phyloP scores from a whole-genome alignment of 2,329 filamentous ascomycete genomes.

The Didymella exigua region DNA sequence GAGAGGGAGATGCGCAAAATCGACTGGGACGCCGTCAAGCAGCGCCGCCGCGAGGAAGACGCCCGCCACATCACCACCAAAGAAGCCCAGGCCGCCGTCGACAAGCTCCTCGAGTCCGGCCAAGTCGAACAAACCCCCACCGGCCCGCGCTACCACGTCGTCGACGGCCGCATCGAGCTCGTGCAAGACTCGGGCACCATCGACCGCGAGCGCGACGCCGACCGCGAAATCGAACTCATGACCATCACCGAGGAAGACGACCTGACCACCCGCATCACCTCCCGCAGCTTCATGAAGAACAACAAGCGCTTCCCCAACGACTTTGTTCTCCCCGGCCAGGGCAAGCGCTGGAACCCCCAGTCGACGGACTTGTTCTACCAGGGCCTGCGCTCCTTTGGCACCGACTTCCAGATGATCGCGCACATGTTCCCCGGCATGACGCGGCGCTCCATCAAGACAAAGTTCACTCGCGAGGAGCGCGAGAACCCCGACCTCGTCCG shows the following conservation, averaged over 20 bases:
- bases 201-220: slow-evolving; percentile 69
- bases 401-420: slow-evolving; percentile 80
- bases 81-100: slow-evolving; percentile 31
- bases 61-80: slow-evolving; percentile 25
- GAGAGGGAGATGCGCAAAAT: slow-evolving; percentile 75
- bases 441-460: slow-evolving; percentile 77
- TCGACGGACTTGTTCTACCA: slow-evolving; percentile 79
- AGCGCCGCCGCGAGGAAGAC: slow-evolving; percentile 48
- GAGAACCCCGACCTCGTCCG: slow-evolving; percentile 68
- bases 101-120: slow-evolving; percentile 26
- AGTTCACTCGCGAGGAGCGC: slow-evolving; percentile 80
- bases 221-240: slow-evolving; percentile 58
- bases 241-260: slow-evolving; percentile 78
- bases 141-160: slow-evolving; percentile 59
- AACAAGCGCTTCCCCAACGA: slow-evolving; percentile 56
- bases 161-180: slow-evolving; percentile 74
- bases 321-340: slow-evolving; percentile 51
- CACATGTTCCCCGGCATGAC: slow-evolving; percentile 75
- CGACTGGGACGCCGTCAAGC: slow-evolving; percentile 59
- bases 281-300: slow-evolving; percentile 70
- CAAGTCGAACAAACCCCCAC: slow-evolving; percentile 19
- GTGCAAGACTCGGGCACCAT: slow-evolving; percentile 71
- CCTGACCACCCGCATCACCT: slow-evolving; percentile 73
- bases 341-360: slow-evolving; percentile 67
- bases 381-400: slow-evolving; percentile 76